Conservation (phyloP, 2,329 filamentous ascomycete species). For the Keithomyces neogunnii region DNA sequence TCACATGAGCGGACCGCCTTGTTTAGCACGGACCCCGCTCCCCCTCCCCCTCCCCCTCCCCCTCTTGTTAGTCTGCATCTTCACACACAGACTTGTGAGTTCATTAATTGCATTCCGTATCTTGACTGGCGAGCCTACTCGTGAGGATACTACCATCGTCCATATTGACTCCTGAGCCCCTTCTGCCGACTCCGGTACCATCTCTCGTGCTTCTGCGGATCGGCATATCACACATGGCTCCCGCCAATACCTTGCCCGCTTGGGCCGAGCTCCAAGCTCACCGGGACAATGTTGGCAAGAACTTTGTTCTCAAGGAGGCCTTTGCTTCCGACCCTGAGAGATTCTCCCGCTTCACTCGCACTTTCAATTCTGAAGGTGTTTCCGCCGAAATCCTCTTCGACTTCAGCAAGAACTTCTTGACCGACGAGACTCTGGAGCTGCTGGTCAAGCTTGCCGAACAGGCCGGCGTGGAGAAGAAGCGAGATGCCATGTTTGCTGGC, state of each 20-base stretch:
- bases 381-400: conserved; percentile 93
- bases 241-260: conserved; percentile 75
- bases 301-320: conserved; percentile 86
- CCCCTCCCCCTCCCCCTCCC: too few relatives aligned
- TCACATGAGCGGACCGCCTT: too few relatives aligned
- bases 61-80: too few relatives aligned
- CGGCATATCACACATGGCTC: conserved; percentile 47
- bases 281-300: conserved; percentile 76
- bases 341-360: conserved; percentile 83
- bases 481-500: conserved; percentile 94
- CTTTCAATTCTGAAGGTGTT: conserved; percentile 71
- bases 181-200: too few relatives aligned
- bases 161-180: too few relatives aligned
- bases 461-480: conserved; percentile 83
- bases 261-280: conserved; percentile 91
- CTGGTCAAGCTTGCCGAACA: conserved; percentile 87
- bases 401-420: conserved; percentile 98
- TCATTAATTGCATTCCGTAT: too few relatives aligned
- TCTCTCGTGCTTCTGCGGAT: too few relatives aligned
- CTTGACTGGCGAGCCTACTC: too few relatives aligned
- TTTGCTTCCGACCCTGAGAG: conserved; percentile 83
- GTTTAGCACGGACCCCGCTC: too few relatives aligned
- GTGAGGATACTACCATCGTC: too few relatives aligned
- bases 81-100: too few relatives aligned
- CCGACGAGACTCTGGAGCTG: conserved; percentile 80